These are phyloP conservation scores for Helicosporidium sp. DNA, from an alignment of 139 green algal genomes.

Conservation along the genomic window DNA sequence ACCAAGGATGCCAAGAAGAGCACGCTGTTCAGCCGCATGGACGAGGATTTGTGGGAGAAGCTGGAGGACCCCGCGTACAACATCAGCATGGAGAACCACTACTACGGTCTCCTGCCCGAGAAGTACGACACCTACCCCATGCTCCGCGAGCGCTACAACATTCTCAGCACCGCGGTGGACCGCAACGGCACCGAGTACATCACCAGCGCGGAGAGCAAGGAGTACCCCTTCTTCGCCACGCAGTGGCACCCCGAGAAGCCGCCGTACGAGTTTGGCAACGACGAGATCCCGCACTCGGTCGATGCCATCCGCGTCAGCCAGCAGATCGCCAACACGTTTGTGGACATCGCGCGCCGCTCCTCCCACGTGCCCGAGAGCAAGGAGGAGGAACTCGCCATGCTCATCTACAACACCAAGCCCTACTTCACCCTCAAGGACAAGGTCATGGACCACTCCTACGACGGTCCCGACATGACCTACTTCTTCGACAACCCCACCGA, in stretches of 20 bases:
- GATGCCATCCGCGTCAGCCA: constrained; percentile 45
- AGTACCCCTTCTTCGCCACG: constrained; percentile 58
- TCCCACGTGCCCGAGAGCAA: constrained; percentile 37
- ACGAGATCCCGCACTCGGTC: constrained; percentile 45
- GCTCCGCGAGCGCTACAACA: constrained; percentile 31
- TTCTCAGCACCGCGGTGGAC: constrained; percentile 43
- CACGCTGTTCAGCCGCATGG: constrained; percentile 25
- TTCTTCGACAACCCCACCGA: no score
- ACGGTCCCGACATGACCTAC: constrained; percentile 50
- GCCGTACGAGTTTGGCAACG: constrained; percentile 58
- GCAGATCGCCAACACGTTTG: constrained; percentile 48
- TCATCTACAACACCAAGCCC: constrained; percentile 48
- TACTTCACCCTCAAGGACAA: constrained; percentile 39
- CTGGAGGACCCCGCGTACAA: constrained; percentile 32
- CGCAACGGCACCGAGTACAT: constrained; percentile 54
- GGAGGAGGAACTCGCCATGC: constrained; percentile 52
- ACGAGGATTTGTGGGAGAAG: constrained; percentile 21
- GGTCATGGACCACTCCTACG: constrained; percentile 50
- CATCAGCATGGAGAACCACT: constrained; percentile 59
- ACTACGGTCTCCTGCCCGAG: constrained; percentile 52
- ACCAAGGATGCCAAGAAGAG: constrained; percentile 8
- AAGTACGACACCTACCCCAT: constrained; percentile 41
- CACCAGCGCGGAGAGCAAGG: constrained; percentile 48
- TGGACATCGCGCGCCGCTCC: constrained; percentile 35
- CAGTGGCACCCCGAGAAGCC: constrained; percentile 78